Evolutionary conservation across 495 filamentous ascomycete species (phyloP).

Genomic region (Bacidia gigantensis): DNA sequence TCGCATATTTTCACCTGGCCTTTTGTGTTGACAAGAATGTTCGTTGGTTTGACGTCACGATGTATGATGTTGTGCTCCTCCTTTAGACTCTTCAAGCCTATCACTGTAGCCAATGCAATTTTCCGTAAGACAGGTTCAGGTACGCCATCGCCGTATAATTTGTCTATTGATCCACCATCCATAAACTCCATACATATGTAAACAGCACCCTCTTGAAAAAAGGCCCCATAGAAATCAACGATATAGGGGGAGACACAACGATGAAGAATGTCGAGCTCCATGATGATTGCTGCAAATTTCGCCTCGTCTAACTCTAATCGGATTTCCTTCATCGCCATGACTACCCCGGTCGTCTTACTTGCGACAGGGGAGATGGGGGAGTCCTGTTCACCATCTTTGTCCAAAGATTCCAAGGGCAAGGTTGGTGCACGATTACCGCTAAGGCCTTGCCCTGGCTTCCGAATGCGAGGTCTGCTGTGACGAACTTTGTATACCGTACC

Average conservation of each 20-base stretch:
- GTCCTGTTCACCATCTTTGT: conserved; percentile 18
- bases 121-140: conserved; percentile 82
- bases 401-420: conserved; percentile 4
- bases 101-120: conserved; percentile 77
- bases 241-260: conserved; percentile 91
- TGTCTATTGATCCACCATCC: conserved; percentile 98
- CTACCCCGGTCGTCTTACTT: conserved; percentile 45
- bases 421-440: conserved; percentile 37
- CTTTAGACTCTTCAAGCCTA: conserved; percentile 85
- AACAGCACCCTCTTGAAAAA: conserved; percentile 97
- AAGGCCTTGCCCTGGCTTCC: conserved; percentile 67
- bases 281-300: conserved; percentile 94
- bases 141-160: conserved; percentile 85
- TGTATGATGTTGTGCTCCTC: conserved; percentile 99
- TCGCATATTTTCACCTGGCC: conserved; percentile 98
- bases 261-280: conserved; percentile 94
- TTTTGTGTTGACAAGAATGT: conserved; percentile 79
- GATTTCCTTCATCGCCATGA: conserved; percentile 99
- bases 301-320: conserved; percentile 91
- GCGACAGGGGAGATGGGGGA: conserved; percentile 15
- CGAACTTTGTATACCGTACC: conserved; percentile 94
- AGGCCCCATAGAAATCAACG: conserved; percentile 96
- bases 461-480: conserved; percentile 65
- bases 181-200: conserved; percentile 99
- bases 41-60: conserved; percentile 95